A percentile compares a stretch with the other conserved stretches of the same genome.
phyloP scores from a whole-genome alignment of 192 early-diverging fungal species.

The Borealophlyctis nickersoniae region DNA sequence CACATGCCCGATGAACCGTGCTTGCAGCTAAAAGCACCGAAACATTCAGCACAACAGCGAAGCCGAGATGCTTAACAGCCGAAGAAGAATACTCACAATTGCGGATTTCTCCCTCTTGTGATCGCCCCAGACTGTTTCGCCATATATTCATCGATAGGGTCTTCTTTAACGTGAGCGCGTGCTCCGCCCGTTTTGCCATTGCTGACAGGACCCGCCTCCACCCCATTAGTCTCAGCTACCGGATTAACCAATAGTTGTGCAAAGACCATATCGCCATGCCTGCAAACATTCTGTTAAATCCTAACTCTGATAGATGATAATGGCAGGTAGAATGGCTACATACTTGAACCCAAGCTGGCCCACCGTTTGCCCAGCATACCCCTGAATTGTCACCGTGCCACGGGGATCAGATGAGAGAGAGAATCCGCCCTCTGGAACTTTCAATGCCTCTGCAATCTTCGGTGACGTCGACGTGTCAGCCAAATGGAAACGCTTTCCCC shows the following conservation, averaged over 20 bases:
- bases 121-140: constrained; percentile 83
- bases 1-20: constrained; percentile 84
- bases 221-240: constrained; percentile 23
- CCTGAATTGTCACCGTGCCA: constrained; percentile 3
- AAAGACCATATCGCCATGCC: constrained; percentile 44
- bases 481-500: background rate
- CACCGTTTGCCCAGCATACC: background rate
- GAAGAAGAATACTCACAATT: constrained; percentile 60
- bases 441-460: constrained; percentile 26
- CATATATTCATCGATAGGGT: constrained; percentile 75
- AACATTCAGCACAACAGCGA: too few species aligned
- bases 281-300: too few species aligned
- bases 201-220: background rate
- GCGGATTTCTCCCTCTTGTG: constrained; percentile 69
- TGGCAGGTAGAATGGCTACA: background rate
- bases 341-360: background rate
- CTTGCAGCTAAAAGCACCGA: constrained; percentile 58
- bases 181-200: constrained; percentile 2
- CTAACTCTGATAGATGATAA: too few species aligned
- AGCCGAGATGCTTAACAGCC: constrained; percentile 29
- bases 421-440: constrained; percentile 27
- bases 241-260: constrained; percentile 11
- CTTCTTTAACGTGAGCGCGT: constrained; percentile 44
- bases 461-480: constrained; percentile 4
- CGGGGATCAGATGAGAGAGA: constrained; percentile 9